Evolutionary conservation across 371 early-diverging fungal genomes (phyloP), one percentile per base, ranked within the genome.

Genomic region (Haplosporangium sp.): DNA sequence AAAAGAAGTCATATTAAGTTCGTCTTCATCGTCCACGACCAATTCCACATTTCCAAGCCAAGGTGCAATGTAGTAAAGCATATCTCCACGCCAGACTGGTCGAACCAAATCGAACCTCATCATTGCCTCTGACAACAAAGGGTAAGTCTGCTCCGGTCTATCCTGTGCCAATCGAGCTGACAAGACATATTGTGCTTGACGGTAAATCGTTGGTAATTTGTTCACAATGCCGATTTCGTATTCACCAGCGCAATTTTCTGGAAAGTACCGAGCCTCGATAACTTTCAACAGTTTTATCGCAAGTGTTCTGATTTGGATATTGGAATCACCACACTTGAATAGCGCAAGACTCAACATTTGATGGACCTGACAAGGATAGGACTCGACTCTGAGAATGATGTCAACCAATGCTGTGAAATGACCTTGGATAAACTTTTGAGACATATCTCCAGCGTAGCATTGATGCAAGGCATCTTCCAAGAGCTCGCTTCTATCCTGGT

Each of bases 41-140:
- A 95, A 83, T 61, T 92, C 91, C 0, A 96, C 85, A 65, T 95
- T 95, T 35, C 91, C 86, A 44, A 96, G 84, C 98, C 98, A 98
- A 0, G 98, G 97, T 3, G 91, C 74, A 82, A 96, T 85, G n/a
- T 94, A 90, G 13, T 82, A 81, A 52, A 96, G 83, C 35, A 96
- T 90, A 66, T 92, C 92, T 9, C 92, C 89, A 48, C 88, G 88
- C 27, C 87, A 88, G 45, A 85, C 84, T 3, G 88, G 83, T 15
- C 87, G 85, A 44, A 95, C 91, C 56, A 87, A 84, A 20, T 96
- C 93, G 58, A 95, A 90, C 38, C 94, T 89, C 74, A 89, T 88
- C 34, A 93, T 92, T 27, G 93, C 86, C 77, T 98, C 97, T 0
- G 94, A 93, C 0, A 96, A 71, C 72, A 96, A 88, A 15, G 89